phyloP scores from a whole-genome alignment of 768 basidiomycete species.

The Kwoniella pini region DNA sequence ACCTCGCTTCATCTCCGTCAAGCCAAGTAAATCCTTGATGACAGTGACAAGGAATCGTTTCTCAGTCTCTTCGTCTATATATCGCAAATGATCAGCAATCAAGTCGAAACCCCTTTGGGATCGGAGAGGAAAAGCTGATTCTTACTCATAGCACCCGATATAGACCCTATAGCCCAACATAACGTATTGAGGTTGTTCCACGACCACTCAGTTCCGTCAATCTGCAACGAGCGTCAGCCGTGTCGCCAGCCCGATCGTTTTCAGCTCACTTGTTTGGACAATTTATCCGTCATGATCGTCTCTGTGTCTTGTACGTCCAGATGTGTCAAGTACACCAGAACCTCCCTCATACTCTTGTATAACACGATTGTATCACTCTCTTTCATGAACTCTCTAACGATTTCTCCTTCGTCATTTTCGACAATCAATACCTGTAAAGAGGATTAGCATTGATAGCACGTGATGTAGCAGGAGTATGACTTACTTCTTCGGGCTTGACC shows the following conservation, averaged over 20 bases:
- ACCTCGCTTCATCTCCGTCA: conserved; percentile 97
- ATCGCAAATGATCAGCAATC: conserved; percentile 6
- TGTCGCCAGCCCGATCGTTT: background rate
- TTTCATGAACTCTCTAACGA: conserved; percentile 98
- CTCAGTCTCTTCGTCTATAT: conserved; percentile 92
- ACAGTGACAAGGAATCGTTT: conserved; percentile 98
- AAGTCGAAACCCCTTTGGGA: too few species aligned
- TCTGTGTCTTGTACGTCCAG: conserved; percentile 95
- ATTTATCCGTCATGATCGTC: conserved; percentile 94
- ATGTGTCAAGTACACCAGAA: conserved; percentile 96
- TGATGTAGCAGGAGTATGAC: background rate
- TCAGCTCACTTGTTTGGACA: conserved; percentile 78
- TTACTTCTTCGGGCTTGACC: conserved; percentile 98
- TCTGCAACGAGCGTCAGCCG: conserved; percentile 40
- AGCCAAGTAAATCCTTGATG: conserved; percentile 95
- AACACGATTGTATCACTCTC: conserved; percentile 97
- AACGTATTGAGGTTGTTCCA: conserved; percentile 99
- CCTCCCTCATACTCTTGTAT: conserved; percentile 98
- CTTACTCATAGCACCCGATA: conserved; percentile 98
- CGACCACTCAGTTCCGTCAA: conserved; percentile 96
- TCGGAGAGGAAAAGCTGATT: too few species aligned
- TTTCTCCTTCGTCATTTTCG: conserved; percentile 99
- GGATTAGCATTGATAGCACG: background rate
- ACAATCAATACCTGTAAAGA: conserved; percentile 84
- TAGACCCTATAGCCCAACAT: conserved; percentile 99